Conservation (phyloP, 129 eudicot genomes). For the Arctium lappa region DNA sequence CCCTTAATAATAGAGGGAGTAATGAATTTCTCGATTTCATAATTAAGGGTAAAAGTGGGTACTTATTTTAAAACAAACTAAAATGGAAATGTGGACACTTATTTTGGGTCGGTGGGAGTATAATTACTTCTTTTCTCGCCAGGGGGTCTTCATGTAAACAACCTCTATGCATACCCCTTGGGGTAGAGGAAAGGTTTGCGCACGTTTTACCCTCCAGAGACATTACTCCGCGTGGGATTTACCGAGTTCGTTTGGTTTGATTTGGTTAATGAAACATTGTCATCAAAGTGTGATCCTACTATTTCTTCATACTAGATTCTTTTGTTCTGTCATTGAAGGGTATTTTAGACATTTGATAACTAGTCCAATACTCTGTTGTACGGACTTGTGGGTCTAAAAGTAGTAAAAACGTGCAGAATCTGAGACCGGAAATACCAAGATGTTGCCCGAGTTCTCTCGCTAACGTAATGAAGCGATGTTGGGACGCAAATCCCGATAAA, state of each 20-base stretch:
- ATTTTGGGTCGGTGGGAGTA: too few species aligned
- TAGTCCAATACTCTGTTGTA: not conserved
- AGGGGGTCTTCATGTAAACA: too few species aligned
- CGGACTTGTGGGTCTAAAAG: not conserved
- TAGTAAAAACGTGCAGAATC: conserved; percentile 41
- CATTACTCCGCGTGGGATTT: not conserved
- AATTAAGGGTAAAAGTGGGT: not conserved
- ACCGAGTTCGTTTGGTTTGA: not conserved
- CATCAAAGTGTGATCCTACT: not conserved
- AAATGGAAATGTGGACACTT: too few species aligned
- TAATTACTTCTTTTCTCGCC: too few species aligned
- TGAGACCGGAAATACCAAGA: conserved; percentile 89
- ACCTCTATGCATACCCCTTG: not conserved
- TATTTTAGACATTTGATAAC: not conserved
- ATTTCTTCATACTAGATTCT: not conserved
- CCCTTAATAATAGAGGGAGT: not conserved
- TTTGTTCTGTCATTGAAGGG: not conserved
- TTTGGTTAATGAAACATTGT: not conserved
- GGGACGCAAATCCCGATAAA: conserved; percentile 92
- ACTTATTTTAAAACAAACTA: not conserved
- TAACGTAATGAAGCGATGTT: conserved; percentile 81
- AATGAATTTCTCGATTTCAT: not conserved
- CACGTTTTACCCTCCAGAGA: too few species aligned
- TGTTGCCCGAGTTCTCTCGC: conserved; percentile 87
- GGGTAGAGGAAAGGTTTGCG: too few species aligned